phyloP scores from a whole-genome alignment of 225 moss, liverwort and hornwort genomes.

The Takakia lepidozioides region DNA sequence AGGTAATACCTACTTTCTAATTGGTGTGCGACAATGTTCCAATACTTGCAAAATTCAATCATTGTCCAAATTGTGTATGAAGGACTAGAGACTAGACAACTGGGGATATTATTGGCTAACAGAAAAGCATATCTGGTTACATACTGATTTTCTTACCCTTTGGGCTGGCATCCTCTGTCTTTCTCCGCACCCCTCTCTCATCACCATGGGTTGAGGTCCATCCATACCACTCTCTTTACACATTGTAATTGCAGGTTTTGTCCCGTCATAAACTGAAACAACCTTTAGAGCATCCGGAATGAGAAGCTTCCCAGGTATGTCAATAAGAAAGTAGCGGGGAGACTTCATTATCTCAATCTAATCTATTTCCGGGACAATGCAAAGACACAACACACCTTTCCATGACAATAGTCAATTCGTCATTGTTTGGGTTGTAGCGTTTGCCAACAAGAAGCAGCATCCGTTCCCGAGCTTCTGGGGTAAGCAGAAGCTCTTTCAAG shows the following conservation, averaged over 20 bases:
- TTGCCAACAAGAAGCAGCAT: conserved; percentile 67
- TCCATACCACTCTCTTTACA: no score
- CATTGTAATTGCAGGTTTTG: no score
- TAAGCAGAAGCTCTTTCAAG: conserved; percentile 70
- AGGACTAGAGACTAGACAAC: background rate
- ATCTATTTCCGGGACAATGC: no score
- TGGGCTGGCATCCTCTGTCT: no score
- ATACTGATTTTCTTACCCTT: no score
- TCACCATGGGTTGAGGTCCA: no score
- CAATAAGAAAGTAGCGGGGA: background rate
- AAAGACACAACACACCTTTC: no score
- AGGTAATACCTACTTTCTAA: background rate
- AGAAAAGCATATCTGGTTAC: background rate
- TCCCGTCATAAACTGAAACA: no score
- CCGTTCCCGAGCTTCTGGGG: conserved; percentile 38
- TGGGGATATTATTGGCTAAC: background rate
- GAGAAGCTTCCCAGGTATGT: no score
- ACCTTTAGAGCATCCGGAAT: no score
- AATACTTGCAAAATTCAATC: background rate
- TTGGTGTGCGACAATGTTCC: background rate
- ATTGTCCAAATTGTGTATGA: background rate
- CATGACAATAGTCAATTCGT: conserved; percentile 74
- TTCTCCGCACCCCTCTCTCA: no score
- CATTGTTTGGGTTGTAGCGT: conserved; percentile 66
- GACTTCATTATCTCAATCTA: background rate